Evolutionary conservation across 768 basidiomycete genomes (phyloP), one percentile per base, ranked within the genome.

Genomic region (Chalciporus piperatus): DNA sequence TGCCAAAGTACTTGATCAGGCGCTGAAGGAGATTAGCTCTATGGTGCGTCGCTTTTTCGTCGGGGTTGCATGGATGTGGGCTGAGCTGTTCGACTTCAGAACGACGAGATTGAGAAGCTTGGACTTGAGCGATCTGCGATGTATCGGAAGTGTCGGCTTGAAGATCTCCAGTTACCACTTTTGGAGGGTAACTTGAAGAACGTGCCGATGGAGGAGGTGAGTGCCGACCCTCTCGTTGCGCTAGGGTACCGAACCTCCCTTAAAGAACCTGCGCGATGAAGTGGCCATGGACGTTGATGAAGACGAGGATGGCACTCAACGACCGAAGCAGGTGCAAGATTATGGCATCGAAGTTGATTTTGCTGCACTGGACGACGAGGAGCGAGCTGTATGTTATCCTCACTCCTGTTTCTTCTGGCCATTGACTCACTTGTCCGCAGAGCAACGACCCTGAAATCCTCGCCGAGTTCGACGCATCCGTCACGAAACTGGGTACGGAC

Each of bases 201-300:
- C 59, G 91, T 98, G 2, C 90, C 96, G 0, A 89, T 98, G 83
- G 94, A 98, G 64, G 97, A 98, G 83, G 93, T 92, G 43, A 37
- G 74, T 58, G 6, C 6, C 7, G 12, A 27, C 9, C n/a, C 22
- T 14, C 30, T 27, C 39, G 7, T 33, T 6, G 27, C 19, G 27
- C 25, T 33, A 16, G 41, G 10, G 12, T 39, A 23, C 49, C 64
- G 41, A 62, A 38, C 22, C 22, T 43, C 12, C n/a, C 45, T 48
- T 45, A 35, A 54, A 89, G 91, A 88, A 87, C 60, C 77, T 89
- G 19, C 84, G 85, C 5, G 88, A 92, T 30, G 90, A 89, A 70
- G 84, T 90, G 33, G 87, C 84, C 3, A 97, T 98, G 93, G 90
- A 94, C 55, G 77, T 95, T 4, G 95, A 98, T 52, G 89, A 89